Evolutionary conservation across 1,139 yeast genomes (phyloP).

Genomic region (Dujonia santamariae): DNA sequence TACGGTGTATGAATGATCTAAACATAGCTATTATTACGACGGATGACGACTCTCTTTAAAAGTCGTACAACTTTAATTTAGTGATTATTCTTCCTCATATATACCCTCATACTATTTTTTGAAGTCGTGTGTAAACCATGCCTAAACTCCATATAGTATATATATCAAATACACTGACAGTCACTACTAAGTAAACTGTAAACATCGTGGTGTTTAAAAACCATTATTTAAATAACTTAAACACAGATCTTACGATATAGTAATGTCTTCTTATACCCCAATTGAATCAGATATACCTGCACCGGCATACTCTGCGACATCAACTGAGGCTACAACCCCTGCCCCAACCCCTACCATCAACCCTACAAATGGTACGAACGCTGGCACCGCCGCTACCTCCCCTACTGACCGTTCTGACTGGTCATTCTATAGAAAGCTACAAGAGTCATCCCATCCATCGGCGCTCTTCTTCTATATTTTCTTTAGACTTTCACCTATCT

Average conservation of each 20-base stretch:
- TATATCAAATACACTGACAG: no score
- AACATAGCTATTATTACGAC: not conserved
- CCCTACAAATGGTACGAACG: conserved; percentile 4
- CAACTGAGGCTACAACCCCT: not conserved
- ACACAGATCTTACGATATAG: no score
- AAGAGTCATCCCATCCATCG: conserved; percentile 76
- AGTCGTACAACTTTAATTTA: conserved; percentile 2
- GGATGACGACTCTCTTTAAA: not conserved
- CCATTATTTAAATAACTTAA: no score
- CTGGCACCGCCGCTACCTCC: not conserved
- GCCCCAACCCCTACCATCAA: not conserved
- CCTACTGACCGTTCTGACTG: conserved; percentile 16
- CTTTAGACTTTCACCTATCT: conserved; percentile 61
- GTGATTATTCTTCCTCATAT: no score
- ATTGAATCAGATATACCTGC: conserved; percentile 27
- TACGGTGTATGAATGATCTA: conserved; percentile 3
- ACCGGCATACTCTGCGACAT: conserved; percentile 5
- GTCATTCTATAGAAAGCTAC: conserved; percentile 26
- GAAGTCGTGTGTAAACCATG: no score
- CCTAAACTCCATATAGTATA: no score
- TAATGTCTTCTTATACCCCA: conserved; percentile 20
- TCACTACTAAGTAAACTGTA: no score
- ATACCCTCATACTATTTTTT: no score
- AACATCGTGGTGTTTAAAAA: no score
- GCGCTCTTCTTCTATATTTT: conserved; percentile 65